Conservation (phyloP, 2,329 filamentous ascomycete species). For the Exophiala phaeomuriformis region DNA sequence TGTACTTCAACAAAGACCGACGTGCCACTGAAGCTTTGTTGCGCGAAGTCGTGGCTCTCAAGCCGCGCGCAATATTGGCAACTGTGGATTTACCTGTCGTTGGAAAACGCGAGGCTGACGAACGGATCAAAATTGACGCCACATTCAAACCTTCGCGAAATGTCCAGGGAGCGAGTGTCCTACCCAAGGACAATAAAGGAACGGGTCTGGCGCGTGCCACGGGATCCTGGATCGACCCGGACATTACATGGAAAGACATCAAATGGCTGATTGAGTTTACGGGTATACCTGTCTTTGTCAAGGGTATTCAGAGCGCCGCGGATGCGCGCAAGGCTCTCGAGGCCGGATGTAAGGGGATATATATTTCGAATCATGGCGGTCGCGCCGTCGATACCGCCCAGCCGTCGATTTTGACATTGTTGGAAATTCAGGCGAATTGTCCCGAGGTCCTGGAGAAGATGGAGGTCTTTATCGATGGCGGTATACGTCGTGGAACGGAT, state of each 20-base stretch:
- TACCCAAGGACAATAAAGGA: not conserved
- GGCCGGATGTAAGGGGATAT: conserved; percentile 47
- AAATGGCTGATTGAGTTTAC: conserved; percentile 39
- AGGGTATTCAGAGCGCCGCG: conserved; percentile 51
- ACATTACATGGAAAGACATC: conserved; percentile 46
- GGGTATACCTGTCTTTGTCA: conserved; percentile 48
- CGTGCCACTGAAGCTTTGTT: conserved; percentile 43
- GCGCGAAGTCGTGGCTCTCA: conserved; percentile 28
- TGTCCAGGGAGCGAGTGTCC: conserved; percentile 46
- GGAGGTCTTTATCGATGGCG: conserved; percentile 49
- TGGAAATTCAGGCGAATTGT: conserved; percentile 46
- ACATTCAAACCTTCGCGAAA: conserved; percentile 41
- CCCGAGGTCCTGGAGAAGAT: conserved; percentile 45
- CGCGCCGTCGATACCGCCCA: conserved; percentile 47
- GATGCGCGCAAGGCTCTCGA: conserved; percentile 48
- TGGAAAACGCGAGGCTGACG: conserved; percentile 51
- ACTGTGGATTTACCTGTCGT: conserved; percentile 33
- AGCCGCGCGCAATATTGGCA: conserved; percentile 24
- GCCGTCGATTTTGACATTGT: conserved; percentile 44
- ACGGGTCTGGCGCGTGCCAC: conserved; percentile 35
- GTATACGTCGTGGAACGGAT: conserved; percentile 48
- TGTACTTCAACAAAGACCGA: conserved; percentile 49
- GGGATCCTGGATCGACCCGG: conserved; percentile 39
- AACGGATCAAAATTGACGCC: conserved; percentile 39
- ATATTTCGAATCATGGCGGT: conserved; percentile 54